Evolutionary conservation across 257 asterid genomes (phyloP).

Genomic region (Gardenia jasminoides): DNA sequence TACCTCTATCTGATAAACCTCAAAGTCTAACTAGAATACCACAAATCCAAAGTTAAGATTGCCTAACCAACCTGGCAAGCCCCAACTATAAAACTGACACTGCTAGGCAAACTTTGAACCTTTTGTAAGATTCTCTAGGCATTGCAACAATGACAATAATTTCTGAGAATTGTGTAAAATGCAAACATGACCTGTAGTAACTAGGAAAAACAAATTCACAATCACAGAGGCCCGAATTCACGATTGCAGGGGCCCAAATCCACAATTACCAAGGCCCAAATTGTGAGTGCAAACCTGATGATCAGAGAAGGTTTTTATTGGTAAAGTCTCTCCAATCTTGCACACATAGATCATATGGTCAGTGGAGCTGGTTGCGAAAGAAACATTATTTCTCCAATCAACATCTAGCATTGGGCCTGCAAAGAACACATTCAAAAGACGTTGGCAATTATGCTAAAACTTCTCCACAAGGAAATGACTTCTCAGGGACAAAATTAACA

Average conservation of each 20-base stretch:
- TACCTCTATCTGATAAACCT: too few relatives aligned
- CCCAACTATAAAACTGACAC: neutral
- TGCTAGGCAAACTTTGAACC: neutral
- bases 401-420: conserved; percentile 30
- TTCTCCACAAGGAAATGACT: neutral
- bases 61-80: neutral
- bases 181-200: neutral
- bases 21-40: neutral
- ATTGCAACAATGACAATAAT: neutral
- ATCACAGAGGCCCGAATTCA: neutral
- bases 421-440: neutral
- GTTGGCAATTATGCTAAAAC: neutral
- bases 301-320: conserved; percentile 28
- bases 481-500: neutral
- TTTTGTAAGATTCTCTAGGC: neutral
- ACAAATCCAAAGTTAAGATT: neutral
- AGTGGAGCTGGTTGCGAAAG: conserved; percentile 39
- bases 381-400: conserved; percentile 33
- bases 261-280: neutral
- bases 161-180: neutral
- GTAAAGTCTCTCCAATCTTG: conserved; percentile 24
- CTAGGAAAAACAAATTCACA: neutral
- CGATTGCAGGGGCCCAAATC: too few relatives aligned
- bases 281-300: conserved; percentile 31
- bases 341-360: conserved; percentile 31